phyloP scores from a whole-genome alignment of 2,329 filamentous ascomycete genomes.

The Nannizzia gypsea region DNA sequence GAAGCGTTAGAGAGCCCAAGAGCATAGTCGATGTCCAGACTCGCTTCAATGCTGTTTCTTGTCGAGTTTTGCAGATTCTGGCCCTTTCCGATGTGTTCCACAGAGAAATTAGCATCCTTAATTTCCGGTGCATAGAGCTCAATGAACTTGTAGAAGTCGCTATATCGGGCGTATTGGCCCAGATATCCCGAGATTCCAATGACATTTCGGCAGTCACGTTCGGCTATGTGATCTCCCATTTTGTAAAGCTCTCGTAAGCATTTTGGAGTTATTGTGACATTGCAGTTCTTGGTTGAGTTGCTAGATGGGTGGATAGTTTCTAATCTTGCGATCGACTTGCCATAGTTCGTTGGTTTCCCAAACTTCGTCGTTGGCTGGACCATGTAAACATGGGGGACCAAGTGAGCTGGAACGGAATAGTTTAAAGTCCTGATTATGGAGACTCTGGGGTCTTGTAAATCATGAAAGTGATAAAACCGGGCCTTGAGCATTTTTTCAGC shows the following conservation, averaged over 20 bases:
- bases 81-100: slow-evolving; percentile 46
- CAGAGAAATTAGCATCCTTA: slow-evolving; percentile 44
- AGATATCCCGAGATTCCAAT: slow-evolving; percentile 41
- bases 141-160: slow-evolving; percentile 48
- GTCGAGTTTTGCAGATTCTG: slow-evolving; percentile 37
- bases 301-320: slow-evolving; percentile 13
- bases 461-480: slow-evolving; percentile 9
- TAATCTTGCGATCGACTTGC: slow-evolving; percentile 21
- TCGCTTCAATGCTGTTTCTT: slow-evolving; percentile 44
- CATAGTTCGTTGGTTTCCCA: slow-evolving; percentile 38
- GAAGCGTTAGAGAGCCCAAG: slow-evolving; percentile 44
- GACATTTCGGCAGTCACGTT: slow-evolving; percentile 27
- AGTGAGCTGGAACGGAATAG: slow-evolving; percentile 49
- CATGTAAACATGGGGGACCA: slow-evolving; percentile 47
- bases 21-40: slow-evolving; percentile 52
- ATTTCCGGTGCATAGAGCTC: slow-evolving; percentile 42
- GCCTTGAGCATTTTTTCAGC: slow-evolving; percentile 11
- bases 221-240: slow-evolving; percentile 32
- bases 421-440: slow-evolving; percentile 43
- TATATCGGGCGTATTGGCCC: slow-evolving; percentile 40
- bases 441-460: slow-evolving; percentile 44
- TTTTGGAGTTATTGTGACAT: slow-evolving; percentile 34
- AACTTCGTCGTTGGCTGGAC: slow-evolving; percentile 57
- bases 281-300: slow-evolving; percentile 23
- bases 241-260: slow-evolving; percentile 42